Evolutionary conservation across 768 basidiomycete genomes (phyloP), one percentile per base, ranked within the genome.

Genomic region (Dentipellis sp.): DNA sequence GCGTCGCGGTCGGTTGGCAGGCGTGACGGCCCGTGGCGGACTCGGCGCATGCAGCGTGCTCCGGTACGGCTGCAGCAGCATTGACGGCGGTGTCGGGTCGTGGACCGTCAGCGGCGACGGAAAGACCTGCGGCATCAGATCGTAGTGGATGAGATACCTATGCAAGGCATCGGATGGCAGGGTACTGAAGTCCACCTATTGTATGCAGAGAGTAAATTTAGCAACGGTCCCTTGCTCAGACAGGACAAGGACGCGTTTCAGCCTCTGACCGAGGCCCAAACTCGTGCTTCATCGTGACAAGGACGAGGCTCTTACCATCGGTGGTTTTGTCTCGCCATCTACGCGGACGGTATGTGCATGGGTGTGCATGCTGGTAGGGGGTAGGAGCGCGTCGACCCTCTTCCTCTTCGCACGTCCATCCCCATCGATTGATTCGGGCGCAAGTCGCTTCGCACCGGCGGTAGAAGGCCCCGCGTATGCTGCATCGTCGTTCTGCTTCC

Each of bases 361-460:
- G 58, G 58, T 46, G 29, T 54, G 56, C 38, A 55, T 57, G 46
- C 36, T n/a, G 17, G 60, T 54, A 11, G 63, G 64, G 12, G 67
- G 56, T 9, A 66, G 60, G 17, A 63, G 59, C 29, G 73, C 67
- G 37, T 87, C 87, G 38, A 79, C 74, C 61, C 85, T 78, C 70
- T 88, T 91, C 62, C 88, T 72, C 69, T 91, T 90, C 53, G 76
- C 74, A 50, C 88, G 75, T 14, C 84, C 81, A 61, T 90, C 88
- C n/a, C 84, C 85, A 8, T 89, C 86, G 22, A 72, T 76, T 63
- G 81, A 80, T 52, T 90, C 88, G 16, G 65, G 72, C 0, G 86
- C 88, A 47, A 80, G 79, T 60, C 88, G 71, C 65, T 91, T 76
- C 67, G 38, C 80, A 36, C 42, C 60, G 16, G 55, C 48, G 10